Base-by-base conservation (phyloP, 495 filamentous ascomycete species). In the Viridothelium virens region DNA sequence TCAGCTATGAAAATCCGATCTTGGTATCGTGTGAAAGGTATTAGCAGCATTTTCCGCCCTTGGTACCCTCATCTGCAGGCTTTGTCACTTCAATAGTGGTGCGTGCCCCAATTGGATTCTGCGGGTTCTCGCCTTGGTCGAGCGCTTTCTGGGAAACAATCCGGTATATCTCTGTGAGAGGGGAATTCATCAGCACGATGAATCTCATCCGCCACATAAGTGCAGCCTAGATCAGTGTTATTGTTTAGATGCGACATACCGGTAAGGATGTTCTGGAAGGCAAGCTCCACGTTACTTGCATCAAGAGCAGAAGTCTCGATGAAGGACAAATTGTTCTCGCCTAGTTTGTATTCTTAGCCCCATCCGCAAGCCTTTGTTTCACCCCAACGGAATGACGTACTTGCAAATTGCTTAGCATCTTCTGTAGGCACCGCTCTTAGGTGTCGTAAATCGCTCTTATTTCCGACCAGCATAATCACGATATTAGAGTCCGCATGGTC, bases 401-500 rank as follows among this genome's bases (percentile, higher is more conserved):
- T 96, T 56, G 95, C 94, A 86, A 99, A 97, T 70, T 89, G 82
- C 82, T 97, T 99, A 70, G 93, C 94, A 78, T 97, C 95, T 73
- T 99, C 95, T 65, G 95, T 99, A 65, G 95, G 92, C 64, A 99
- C 95, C 66, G 95, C 95, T 75, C 95, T 85, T 77, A 99, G 82
- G 80, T 99, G 95, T 79, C 92, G 87, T 85, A 96, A 88, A 96
- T 99, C 95, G 76, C 93, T 97, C 89, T 99, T 99, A 85, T 99
- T 99, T 71, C 95, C 95, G 63, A 97, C 95, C 72, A 99, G 81
- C 94, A 99, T 97, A 77, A 99, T 99, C 67, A 99, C 95, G 68
- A 99, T 99, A 81, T 99, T 99, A 69, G 90, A 91, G 75, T 99
- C 95, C 70, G 95, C 95, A 79, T 99, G 93, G 74, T 96, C 92